phyloP scores from a whole-genome alignment of 202 grass and related monocot species.

The Panicum virgatum region DNA sequence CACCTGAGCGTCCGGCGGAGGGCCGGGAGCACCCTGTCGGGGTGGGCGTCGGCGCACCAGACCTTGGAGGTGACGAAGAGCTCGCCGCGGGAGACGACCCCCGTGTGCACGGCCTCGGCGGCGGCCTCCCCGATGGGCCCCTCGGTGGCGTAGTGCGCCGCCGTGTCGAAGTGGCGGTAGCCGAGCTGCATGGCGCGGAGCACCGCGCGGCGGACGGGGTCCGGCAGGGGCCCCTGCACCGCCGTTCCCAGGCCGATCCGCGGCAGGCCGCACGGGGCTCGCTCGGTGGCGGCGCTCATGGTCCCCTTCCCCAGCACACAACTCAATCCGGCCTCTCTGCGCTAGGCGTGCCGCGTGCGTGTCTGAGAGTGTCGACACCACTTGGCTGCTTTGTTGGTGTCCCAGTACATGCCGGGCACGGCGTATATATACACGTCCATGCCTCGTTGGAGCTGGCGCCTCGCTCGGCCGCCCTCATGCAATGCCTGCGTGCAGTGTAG shows the following conservation, averaged over 20 bases:
- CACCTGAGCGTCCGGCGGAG: conserved; percentile 59
- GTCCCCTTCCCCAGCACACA: neutral
- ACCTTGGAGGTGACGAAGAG: conserved; percentile 92
- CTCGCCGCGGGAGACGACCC: conserved; percentile 51
- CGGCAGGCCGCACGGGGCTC: conserved; percentile 21
- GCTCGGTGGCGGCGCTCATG: conserved; percentile 25
- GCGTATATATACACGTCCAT: neutral
- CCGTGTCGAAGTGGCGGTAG: conserved; percentile 82
- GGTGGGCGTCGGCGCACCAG: conserved; percentile 70
- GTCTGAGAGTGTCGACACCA: neutral
- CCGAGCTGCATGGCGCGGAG: conserved; percentile 60
- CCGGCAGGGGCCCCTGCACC: conserved; percentile 46
- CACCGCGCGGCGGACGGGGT: conserved; percentile 46
- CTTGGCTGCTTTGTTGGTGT: neutral
- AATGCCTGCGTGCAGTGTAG: neutral
- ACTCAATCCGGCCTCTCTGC: neutral
- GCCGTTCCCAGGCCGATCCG: conserved; percentile 75
- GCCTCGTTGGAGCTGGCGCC: neutral
- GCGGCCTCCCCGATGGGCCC: conserved; percentile 62
- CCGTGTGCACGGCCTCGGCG: conserved; percentile 51
- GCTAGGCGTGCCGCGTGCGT: neutral
- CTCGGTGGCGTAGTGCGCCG: conserved; percentile 67
- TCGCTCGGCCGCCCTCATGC: neutral
- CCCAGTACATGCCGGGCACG: neutral
- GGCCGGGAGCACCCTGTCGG: conserved; percentile 56